These are phyloP conservation scores for Lipomyces sp. DNA, from an alignment of 805 yeast species.

Conservation along the genomic window DNA sequence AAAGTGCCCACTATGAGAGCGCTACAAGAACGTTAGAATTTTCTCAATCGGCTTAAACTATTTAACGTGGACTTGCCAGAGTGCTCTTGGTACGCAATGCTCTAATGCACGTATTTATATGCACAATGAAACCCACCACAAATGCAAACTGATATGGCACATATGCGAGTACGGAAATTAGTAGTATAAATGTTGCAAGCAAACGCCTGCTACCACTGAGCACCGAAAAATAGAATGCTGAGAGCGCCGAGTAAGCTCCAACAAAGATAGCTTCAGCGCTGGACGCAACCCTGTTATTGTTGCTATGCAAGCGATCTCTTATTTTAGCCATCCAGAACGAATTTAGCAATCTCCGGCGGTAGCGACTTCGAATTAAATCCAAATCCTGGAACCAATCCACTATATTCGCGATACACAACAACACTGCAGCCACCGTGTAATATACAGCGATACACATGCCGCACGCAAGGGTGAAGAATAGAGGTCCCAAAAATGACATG, in stretches of 20 bases:
- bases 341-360: not conserved
- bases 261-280: constrained; percentile 4
- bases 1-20: constrained; percentile 18
- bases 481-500: constrained; percentile 62
- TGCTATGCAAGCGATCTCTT: not conserved
- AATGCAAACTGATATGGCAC: constrained; percentile 84
- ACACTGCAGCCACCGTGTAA: constrained; percentile 10
- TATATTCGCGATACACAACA: constrained; percentile 16
- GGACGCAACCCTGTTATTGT: not conserved
- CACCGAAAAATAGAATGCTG: constrained; percentile 10
- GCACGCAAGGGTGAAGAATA: constrained; percentile 56
- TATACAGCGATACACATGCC: constrained; percentile 48
- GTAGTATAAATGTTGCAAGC: constrained; percentile 41
- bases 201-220: constrained; percentile 29
- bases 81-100: constrained; percentile 20
- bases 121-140: constrained; percentile 62
- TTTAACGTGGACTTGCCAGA: constrained; percentile 12
- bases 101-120: constrained; percentile 55
- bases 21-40: not conserved
- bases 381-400: constrained; percentile 11
- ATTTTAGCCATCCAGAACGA: not conserved
- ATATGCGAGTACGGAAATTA: constrained; percentile 60
- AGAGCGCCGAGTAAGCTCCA: constrained; percentile 2
- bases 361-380: constrained; percentile 5
- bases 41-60: not conserved